Conservation (phyloP, 2,329 filamentous ascomycete genomes). For the Phyllosticta citribraziliensis region DNA sequence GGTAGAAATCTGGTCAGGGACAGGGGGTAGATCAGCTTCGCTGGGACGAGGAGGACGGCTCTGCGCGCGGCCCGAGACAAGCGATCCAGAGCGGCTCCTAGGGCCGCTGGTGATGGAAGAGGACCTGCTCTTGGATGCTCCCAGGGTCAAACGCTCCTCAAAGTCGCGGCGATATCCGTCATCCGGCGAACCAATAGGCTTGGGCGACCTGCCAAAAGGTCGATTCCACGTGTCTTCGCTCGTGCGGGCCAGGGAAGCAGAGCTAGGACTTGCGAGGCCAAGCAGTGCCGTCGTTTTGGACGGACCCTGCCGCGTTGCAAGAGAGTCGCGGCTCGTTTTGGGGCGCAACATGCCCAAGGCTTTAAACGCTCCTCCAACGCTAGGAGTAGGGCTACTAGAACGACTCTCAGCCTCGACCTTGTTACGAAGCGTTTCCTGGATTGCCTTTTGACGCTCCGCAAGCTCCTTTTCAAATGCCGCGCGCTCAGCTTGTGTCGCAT, state of each 20-base stretch:
- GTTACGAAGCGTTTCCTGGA: conserved; percentile 63
- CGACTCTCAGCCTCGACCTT: conserved; percentile 53
- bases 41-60: conserved; percentile 40
- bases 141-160: conserved; percentile 22
- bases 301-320: conserved; percentile 43
- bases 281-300: conserved; percentile 53
- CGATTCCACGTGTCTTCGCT: conserved; percentile 8
- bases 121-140: conserved; percentile 21
- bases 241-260: conserved; percentile 21
- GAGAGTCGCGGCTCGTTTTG: conserved; percentile 59
- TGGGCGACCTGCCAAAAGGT: neutral
- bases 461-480: conserved; percentile 67
- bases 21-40: conserved; percentile 38
- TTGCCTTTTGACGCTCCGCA: conserved; percentile 57
- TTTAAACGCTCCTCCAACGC: conserved; percentile 35
- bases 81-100: conserved; percentile 47
- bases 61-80: conserved; percentile 43
- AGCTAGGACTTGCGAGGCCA: conserved; percentile 41
- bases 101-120: conserved; percentile 29
- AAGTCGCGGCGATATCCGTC: conserved; percentile 24
- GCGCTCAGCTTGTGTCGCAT: conserved; percentile 45
- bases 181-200: neutral
- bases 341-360: conserved; percentile 54
- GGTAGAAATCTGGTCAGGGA: conserved; percentile 22
- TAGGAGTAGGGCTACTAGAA: conserved; percentile 28